These are phyloP conservation scores for Paraphaeosphaeria minitans DNA, from an alignment of 2,329 filamentous ascomycete genomes.

Conservation along the genomic window DNA sequence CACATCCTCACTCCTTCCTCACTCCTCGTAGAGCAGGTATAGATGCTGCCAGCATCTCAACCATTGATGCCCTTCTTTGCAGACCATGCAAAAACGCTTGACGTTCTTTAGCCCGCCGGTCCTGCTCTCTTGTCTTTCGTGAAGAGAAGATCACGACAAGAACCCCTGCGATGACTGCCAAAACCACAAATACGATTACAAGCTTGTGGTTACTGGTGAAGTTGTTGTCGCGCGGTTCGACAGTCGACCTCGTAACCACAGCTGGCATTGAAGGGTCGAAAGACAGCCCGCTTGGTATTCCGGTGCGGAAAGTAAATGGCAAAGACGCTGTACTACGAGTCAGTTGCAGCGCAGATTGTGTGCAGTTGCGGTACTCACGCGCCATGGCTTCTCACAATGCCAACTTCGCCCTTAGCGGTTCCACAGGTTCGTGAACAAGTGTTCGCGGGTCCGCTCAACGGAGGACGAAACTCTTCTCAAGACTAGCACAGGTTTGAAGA, in stretches of 20 bases:
- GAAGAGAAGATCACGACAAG: not conserved
- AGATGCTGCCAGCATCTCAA: not conserved
- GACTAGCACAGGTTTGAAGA: not conserved
- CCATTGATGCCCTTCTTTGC: not conserved
- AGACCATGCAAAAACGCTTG: slow-evolving; percentile 1
- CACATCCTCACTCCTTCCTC: not conserved
- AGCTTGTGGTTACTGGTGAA: slow-evolving; percentile 5
- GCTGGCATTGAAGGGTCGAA: not conserved
- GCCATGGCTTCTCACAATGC: slow-evolving; percentile 1
- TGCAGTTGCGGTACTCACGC: not conserved
- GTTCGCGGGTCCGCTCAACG: not conserved
- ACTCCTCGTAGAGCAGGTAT: not conserved
- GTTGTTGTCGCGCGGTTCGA: not conserved
- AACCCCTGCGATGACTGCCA: not conserved
- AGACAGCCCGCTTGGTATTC: not conserved
- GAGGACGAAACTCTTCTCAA: not conserved
- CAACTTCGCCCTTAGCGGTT: not conserved
- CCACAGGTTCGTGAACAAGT: slow-evolving; percentile 2
- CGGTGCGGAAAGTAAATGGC: not conserved
- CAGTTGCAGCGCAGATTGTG: not conserved
- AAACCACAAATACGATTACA: slow-evolving; percentile 1
- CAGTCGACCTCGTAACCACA: not conserved
- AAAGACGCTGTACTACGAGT: not conserved
- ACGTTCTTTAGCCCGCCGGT: slow-evolving; percentile 1
- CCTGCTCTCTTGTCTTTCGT: slow-evolving; percentile 1